Conservation (phyloP, 805 yeast species). For the Lipomyces yamadae region DNA sequence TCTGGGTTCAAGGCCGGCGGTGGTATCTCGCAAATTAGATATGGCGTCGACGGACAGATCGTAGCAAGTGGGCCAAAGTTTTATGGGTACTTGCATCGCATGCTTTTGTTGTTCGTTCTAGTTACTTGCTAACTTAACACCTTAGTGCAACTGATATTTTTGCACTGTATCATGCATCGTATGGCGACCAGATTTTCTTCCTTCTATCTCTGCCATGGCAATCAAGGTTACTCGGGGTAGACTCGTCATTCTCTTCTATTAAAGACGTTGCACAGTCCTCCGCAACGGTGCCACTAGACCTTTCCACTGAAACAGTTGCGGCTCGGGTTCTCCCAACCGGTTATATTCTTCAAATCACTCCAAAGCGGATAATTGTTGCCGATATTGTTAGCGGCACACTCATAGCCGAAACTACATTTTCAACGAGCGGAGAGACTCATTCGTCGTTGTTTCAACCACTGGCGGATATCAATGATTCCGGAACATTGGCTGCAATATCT, state of each 20-base stretch:
- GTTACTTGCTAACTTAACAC: background rate
- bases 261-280: conserved; percentile 5
- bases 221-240: conserved; percentile 5
- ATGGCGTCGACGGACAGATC: conserved; percentile 24
- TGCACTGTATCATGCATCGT: conserved; percentile 16
- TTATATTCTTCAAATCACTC: conserved; percentile 21
- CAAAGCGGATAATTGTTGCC: conserved; percentile 8
- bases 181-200: conserved; percentile 6
- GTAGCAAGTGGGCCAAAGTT: conserved; percentile 20
- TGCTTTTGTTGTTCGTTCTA: too few relatives aligned
- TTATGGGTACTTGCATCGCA: conserved; percentile 3
- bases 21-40: conserved; percentile 21
- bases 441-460: background rate
- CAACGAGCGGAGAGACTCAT: background rate
- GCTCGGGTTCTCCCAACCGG: conserved; percentile 16
- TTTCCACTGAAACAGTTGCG: conserved; percentile 14
- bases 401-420: background rate
- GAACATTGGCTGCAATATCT: conserved; percentile 10
- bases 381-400: conserved; percentile 5
- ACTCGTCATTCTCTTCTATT: background rate
- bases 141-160: conserved; percentile 17
- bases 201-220: conserved; percentile 20
- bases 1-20: conserved; percentile 26
- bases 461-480: conserved; percentile 21
- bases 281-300: conserved; percentile 8